Percentiles rank a stretch among this genome's conserved stretches.
These are phyloP conservation scores for Plantago rigida DNA, from an alignment of 305 asterid genomes.

Conservation along the genomic window DNA sequence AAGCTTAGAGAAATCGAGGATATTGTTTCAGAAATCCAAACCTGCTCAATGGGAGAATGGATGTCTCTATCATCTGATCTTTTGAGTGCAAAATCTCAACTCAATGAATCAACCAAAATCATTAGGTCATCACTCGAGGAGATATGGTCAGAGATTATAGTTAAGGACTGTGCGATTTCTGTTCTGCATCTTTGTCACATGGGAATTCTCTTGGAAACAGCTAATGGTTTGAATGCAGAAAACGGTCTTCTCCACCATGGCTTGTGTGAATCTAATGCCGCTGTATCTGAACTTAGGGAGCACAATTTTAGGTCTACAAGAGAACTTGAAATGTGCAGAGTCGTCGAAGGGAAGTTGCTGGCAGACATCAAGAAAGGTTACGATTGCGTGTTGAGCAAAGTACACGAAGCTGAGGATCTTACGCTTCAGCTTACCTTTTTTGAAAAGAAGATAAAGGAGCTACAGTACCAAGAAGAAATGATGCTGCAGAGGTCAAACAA, in stretches of 20 bases:
- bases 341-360: constrained; percentile 69
- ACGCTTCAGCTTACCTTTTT: constrained; percentile 52
- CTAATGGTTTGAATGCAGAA: constrained; percentile 71
- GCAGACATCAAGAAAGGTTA: constrained; percentile 60
- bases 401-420: constrained; percentile 59
- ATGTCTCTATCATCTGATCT: constrained; percentile 41
- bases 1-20: constrained; percentile 57
- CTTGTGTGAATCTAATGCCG: constrained; percentile 59
- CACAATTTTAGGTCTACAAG: constrained; percentile 54
- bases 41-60: constrained; percentile 42
- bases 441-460: constrained; percentile 58
- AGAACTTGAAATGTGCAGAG: constrained; percentile 83
- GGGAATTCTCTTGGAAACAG: constrained; percentile 80
- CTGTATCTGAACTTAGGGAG: constrained; percentile 65
- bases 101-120: constrained; percentile 43
- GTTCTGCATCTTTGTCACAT: constrained; percentile 85
- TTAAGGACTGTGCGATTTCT: constrained; percentile 77
- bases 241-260: constrained; percentile 79
- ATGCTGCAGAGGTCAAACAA: constrained; percentile 72
- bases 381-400: constrained; percentile 62
- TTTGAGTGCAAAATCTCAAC: constrained; percentile 43
- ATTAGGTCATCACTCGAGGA: constrained; percentile 69
- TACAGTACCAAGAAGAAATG: constrained; percentile 69
- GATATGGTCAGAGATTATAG: constrained; percentile 80
- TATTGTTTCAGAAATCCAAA: constrained; percentile 45